Percentiles rank a stretch among this genome's conserved stretches.
Conservation (phyloP, 352 stramenopile genomes). For the Globisporangium megalacanthum region DNA sequence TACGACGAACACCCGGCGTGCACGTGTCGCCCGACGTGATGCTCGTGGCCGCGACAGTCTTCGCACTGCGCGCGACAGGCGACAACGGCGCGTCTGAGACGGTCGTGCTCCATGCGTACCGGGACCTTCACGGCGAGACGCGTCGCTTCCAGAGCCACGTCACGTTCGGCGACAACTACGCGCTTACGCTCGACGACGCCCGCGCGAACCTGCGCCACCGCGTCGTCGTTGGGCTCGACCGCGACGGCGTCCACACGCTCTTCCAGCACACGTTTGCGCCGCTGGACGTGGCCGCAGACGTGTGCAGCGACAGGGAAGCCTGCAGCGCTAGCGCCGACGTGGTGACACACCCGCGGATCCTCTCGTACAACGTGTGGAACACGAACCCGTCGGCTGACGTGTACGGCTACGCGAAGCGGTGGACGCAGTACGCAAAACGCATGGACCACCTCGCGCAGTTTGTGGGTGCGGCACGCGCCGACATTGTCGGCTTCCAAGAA, state of each 20-base stretch:
- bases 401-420: conserved; percentile 49
- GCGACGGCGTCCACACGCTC: conserved; percentile 60
- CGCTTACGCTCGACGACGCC: conserved; percentile 52
- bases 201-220: conserved; percentile 49
- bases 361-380: conserved; percentile 90
- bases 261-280: conserved; percentile 63
- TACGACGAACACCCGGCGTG: conserved; percentile 30
- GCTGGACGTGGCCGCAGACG: conserved; percentile 9
- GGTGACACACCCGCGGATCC: conserved; percentile 39
- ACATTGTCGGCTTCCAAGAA: conserved; percentile 86
- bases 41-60: conserved; percentile 27
- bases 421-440: conserved; percentile 69
- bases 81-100: conserved; percentile 68
- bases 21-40: conserved; percentile 35
- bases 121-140: conserved; percentile 21
- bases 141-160: conserved; percentile 60
- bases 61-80: conserved; percentile 49
- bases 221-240: conserved; percentile 64
- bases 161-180: conserved; percentile 63
- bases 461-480: conserved; percentile 40
- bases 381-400: conserved; percentile 75
- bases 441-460: conserved; percentile 65
- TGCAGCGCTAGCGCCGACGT: not conserved
- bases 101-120: conserved; percentile 54
- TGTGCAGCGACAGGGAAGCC: not conserved